These are phyloP conservation scores for Nakataea oryzae DNA, from an alignment of 2,329 filamentous ascomycete species.

Conservation along the genomic window DNA sequence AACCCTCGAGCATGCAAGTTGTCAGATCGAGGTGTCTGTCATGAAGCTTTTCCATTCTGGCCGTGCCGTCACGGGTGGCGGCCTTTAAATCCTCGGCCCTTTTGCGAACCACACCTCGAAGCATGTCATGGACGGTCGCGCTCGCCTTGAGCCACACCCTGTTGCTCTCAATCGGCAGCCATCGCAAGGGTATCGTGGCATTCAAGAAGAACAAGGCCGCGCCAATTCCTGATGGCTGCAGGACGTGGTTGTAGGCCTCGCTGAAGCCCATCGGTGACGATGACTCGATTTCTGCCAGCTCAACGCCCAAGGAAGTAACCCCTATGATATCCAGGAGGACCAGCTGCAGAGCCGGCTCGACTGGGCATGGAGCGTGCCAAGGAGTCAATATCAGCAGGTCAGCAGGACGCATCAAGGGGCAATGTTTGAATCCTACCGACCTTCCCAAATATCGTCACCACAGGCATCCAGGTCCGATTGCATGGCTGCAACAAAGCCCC, in stretches of 20 bases:
- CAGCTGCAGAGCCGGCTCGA: constrained; percentile 13
- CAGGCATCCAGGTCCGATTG: constrained; percentile 13
- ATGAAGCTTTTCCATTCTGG: not conserved
- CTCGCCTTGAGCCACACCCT: constrained; percentile 16
- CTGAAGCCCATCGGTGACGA: constrained; percentile 12
- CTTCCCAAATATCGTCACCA: constrained; percentile 6
- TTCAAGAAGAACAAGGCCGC: constrained; percentile 5
- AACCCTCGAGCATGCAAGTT: constrained; percentile 16
- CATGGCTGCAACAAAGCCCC: constrained; percentile 17
- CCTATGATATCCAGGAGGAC: constrained; percentile 23
- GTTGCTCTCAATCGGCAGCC: constrained; percentile 27
- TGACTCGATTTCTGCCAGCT: constrained; percentile 17
- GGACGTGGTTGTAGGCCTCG: constrained; percentile 18
- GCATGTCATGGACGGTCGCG: constrained; percentile 19
- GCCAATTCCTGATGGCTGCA: constrained; percentile 20
- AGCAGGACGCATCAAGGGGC: not conserved
- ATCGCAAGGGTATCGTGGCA: constrained; percentile 5
- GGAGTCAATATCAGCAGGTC: not conserved
- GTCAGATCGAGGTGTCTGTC: constrained; percentile 11
- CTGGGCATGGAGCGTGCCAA: not conserved
- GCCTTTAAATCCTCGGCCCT: constrained; percentile 14
- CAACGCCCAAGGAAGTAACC: constrained; percentile 21
- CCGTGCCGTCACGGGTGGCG: too few relatives aligned
- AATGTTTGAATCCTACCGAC: not conserved
- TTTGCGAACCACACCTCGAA: constrained; percentile 20